phyloP scores from a whole-genome alignment of 306 rosid genomes.

The Senna siamea region DNA sequence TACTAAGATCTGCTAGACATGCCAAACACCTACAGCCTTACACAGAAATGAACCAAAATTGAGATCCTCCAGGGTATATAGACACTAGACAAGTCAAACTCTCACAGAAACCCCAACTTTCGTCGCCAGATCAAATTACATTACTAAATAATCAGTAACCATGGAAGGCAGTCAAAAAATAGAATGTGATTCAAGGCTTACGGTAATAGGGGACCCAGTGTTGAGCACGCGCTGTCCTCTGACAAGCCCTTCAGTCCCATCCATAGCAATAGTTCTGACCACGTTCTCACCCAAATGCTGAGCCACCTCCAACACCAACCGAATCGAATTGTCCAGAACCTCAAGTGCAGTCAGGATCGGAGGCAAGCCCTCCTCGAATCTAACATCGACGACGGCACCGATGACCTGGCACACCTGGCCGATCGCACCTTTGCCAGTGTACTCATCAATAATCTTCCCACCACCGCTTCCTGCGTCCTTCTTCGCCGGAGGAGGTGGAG shows the following conservation, averaged over 20 bases:
- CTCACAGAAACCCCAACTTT: background rate
- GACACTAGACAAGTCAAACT: background rate
- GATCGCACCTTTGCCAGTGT: conserved; percentile 85
- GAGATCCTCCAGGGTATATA: conserved; percentile 17
- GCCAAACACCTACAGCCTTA: background rate
- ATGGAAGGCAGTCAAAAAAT: background rate
- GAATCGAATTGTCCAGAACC: conserved; percentile 67
- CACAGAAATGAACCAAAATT: background rate
- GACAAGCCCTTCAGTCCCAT: conserved; percentile 92
- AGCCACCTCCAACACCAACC: conserved; percentile 94
- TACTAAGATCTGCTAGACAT: conserved; percentile 20
- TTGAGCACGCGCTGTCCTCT: conserved; percentile 91
- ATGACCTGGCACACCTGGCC: conserved; percentile 96
- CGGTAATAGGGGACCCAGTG: conserved; percentile 96
- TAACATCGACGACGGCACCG: conserved; percentile 96
- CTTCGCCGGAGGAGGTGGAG: conserved; percentile 35
- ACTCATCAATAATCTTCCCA: conserved; percentile 83
- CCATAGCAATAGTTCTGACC: conserved; percentile 97
- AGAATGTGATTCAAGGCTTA: conserved; percentile 26
- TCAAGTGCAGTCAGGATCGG: conserved; percentile 95
- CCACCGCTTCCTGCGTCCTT: conserved; percentile 52
- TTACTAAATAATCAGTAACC: background rate
- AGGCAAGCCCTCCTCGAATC: conserved; percentile 85
- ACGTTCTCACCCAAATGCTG: conserved; percentile 95
- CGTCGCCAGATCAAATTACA: background rate